A percentile compares a stretch with the other conserved stretches of the same genome.
phyloP scores from a whole-genome alignment of 805 yeast species.

The Clavispora carvajalis region DNA sequence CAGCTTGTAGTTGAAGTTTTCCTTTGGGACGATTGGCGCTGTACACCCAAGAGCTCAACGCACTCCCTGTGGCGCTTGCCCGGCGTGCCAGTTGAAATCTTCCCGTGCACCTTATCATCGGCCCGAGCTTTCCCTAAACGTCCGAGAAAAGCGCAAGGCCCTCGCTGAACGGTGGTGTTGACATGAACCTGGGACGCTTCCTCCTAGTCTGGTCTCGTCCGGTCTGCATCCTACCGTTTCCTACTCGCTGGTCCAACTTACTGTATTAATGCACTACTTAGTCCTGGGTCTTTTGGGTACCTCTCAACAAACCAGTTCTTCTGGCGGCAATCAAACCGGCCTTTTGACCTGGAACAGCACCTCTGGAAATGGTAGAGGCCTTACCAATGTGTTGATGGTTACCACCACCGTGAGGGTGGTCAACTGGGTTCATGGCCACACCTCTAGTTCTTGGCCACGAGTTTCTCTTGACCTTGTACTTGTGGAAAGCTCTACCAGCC shows the following conservation, averaged over 20 bases:
- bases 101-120: too few species aligned
- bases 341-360: conserved; percentile 99
- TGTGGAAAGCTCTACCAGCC: conserved; percentile 99
- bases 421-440: conserved; percentile 99
- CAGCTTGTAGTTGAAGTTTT: too few species aligned
- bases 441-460: conserved; percentile 99
- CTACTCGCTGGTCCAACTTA: neutral
- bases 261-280: conserved; percentile 22
- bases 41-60: too few species aligned
- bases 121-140: too few species aligned
- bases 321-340: conserved; percentile 99
- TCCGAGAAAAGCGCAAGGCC: too few species aligned
- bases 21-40: too few species aligned
- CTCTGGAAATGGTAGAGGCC: conserved; percentile 98
- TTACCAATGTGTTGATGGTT: conserved; percentile 99
- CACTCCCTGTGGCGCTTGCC: too few species aligned
- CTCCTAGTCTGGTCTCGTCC: too few species aligned
- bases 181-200: too few species aligned
- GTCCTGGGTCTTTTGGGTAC: conserved; percentile 83
- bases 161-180: too few species aligned
- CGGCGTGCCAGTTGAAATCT: too few species aligned
- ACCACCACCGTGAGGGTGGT: conserved; percentile 99
- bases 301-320: conserved; percentile 99
- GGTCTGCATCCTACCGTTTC: too few species aligned
- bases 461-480: conserved; percentile 99